Percentiles rank a stretch among this genome's conserved stretches.
Evolutionary conservation across 768 basidiomycete species (phyloP).

Genomic region (Fomitopsis serialis): DNA sequence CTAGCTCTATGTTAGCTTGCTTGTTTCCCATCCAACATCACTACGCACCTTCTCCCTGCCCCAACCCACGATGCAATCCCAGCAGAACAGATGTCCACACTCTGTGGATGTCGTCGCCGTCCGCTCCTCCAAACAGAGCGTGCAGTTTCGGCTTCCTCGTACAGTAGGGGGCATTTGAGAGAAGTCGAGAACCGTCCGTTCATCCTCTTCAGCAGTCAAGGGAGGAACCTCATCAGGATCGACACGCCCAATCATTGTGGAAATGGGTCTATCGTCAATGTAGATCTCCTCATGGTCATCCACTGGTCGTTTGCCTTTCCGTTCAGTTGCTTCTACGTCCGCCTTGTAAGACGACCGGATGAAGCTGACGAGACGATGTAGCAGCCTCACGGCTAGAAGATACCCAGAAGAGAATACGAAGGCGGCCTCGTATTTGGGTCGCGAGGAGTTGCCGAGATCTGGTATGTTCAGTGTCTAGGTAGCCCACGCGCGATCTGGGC

Average conservation of each 20-base stretch:
- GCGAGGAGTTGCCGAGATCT: conserved; percentile 73
- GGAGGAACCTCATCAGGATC: conserved; percentile 49
- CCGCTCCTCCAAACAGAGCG: conserved; percentile 80
- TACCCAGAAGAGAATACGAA: conserved; percentile 81
- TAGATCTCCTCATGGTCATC: conserved; percentile 34
- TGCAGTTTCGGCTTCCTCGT: conserved; percentile 65
- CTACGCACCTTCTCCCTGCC: conserved; percentile 71
- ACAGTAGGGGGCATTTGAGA: conserved; percentile 43
- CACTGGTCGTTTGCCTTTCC: conserved; percentile 30
- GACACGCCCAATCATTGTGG: conserved; percentile 44
- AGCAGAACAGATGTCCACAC: conserved; percentile 88
- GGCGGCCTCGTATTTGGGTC: conserved; percentile 72
- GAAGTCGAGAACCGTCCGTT: conserved; percentile 61
- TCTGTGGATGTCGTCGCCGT: conserved; percentile 80
- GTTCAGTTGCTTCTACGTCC: no score
- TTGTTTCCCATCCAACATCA: not conserved
- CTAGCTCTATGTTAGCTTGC: conserved; percentile 28
- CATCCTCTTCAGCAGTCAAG: conserved; percentile 64
- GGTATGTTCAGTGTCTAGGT: conserved; percentile 1
- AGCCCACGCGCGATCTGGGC: not conserved
- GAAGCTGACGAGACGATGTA: conserved; percentile 52
- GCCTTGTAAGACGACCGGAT: conserved; percentile 29
- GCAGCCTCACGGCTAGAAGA: conserved; percentile 63
- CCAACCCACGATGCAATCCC: conserved; percentile 88
- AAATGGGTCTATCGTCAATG: conserved; percentile 59